phyloP scores from a whole-genome alignment of 495 filamentous ascomycete species.

The Hypoxylon subgilvum region DNA sequence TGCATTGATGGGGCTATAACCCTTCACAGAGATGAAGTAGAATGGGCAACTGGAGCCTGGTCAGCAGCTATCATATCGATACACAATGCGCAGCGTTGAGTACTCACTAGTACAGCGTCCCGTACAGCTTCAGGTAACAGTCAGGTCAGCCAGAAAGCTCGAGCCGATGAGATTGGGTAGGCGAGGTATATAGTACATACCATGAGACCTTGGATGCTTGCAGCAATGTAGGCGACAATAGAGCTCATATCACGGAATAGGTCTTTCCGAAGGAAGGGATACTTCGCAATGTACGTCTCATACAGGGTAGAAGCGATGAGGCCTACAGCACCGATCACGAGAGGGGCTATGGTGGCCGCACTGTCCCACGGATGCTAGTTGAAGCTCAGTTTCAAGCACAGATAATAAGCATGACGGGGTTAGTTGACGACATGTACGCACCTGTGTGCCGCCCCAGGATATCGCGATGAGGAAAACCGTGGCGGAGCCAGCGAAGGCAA shows the following conservation, averaged over 20 bases:
- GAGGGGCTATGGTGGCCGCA: constrained; percentile 53
- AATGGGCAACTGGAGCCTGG: constrained; percentile 66
- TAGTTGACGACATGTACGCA: neutral
- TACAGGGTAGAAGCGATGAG: constrained; percentile 43
- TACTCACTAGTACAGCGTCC: constrained; percentile 46
- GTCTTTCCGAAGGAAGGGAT: constrained; percentile 60
- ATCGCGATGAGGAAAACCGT: constrained; percentile 61
- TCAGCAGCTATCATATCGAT: constrained; percentile 44
- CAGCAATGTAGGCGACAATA: constrained; percentile 45
- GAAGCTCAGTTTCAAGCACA: neutral
- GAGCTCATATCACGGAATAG: constrained; percentile 52
- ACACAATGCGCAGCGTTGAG: constrained; percentile 37
- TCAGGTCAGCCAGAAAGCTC: constrained; percentile 4
- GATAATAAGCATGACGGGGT: neutral
- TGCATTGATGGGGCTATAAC: constrained; percentile 57
- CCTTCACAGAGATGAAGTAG: constrained; percentile 68
- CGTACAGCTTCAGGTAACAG: constrained; percentile 44
- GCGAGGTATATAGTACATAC: constrained; percentile 32
- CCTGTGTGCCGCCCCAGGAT: constrained; percentile 59
- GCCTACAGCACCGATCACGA: constrained; percentile 49
- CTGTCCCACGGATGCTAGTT: constrained; percentile 57
- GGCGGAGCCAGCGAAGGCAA: constrained; percentile 54
- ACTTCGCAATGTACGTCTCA: constrained; percentile 49
- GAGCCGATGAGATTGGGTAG: constrained; percentile 44
- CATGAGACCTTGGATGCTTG: constrained; percentile 46